Evolutionary conservation across 1,284 basidiomycete genomes (phyloP), one percentile per base, ranked within the genome.

Genomic region (Sanghuangporus sanghuang): DNA sequence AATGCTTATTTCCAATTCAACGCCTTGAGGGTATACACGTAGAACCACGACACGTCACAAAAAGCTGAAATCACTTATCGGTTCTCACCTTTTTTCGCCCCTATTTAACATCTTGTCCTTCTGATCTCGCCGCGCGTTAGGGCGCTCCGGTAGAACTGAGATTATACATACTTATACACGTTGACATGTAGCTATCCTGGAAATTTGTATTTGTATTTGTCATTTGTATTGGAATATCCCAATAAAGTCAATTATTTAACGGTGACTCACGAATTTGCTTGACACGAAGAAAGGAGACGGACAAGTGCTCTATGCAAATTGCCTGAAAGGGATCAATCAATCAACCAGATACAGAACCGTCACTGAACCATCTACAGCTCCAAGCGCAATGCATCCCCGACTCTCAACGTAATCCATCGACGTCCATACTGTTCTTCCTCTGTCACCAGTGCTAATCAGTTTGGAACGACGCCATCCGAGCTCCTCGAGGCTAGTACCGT

Each of bases 1-100:
- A 52, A 62, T 53, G 59, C 59, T n/a, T 65, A 65, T 38, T 65
- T 27, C 35, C 59, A 65, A 23, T 62, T 65, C 46, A 52, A 56
- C n/a, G 42, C 59, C 14, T 46, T 65, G 46, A 57, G 64, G 32
- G 59, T 65, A 8, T 65, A 65, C 38, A 62, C 64, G 40, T 62
- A 63, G 42, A n/a, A n/a, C 40, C n/a, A 3, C 3, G 40, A 42
- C 27, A 32, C 27, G 27, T 11, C 40, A 42, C n/a, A 42, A n/a
- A n/a, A n/a, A 42, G 12, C 40, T 42, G 40, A 42, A n/a, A n/a
- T 6, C 40, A 3, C n/a, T 42, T 42, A n/a, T 42, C 11, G 40
- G 2, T 11, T 42, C 11, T 11, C 40, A n/a, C 52, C n/a, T 53
- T 14, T 32, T 53, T 35, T 53, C 5, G 4, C 11, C 32, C 12